phyloP scores from a whole-genome alignment of 2,329 filamentous ascomycete genomes.

The Microdochium nivale region DNA sequence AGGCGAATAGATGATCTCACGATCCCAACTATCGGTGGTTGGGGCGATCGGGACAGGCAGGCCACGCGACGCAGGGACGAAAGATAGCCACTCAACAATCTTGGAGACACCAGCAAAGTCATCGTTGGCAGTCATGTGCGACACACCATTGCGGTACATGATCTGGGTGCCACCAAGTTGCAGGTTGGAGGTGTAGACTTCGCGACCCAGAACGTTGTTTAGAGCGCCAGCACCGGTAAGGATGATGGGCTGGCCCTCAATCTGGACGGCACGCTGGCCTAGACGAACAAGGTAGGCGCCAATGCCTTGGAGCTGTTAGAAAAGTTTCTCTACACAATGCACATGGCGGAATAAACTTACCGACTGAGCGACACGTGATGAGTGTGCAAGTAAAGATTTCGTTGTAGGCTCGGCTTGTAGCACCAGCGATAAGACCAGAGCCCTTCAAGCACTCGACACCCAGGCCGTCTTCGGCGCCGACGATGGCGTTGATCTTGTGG shows the following conservation, averaged over 20 bases:
- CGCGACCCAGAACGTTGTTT: conserved; percentile 95
- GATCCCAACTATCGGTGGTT: conserved; percentile 81
- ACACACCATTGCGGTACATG: conserved; percentile 99
- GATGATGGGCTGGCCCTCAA: conserved; percentile 98
- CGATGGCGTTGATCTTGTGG: conserved; percentile 87
- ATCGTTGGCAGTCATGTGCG: conserved; percentile 95
- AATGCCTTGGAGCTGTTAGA: conserved; percentile 54
- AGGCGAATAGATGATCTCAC: conserved; percentile 78
- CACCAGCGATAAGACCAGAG: conserved; percentile 95
- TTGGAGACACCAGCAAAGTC: conserved; percentile 97
- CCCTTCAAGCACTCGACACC: conserved; percentile 96
- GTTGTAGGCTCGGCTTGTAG: conserved; percentile 92
- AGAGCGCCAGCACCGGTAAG: conserved; percentile 93
- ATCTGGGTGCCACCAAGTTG: conserved; percentile 99
- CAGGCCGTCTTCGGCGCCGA: conserved; percentile 90
- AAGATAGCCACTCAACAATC: conserved; percentile 98
- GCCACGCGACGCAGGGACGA: conserved; percentile 90
- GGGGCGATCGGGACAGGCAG: conserved; percentile 88
- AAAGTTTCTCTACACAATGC: conserved; percentile 1
- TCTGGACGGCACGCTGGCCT: conserved; percentile 95
- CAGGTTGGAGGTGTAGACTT: conserved; percentile 98
- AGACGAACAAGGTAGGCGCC: conserved; percentile 98
- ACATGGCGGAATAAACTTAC: conserved; percentile 36
- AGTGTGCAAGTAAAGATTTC: conserved; percentile 98
- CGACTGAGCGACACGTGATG: conserved; percentile 95